Evolutionary conservation across 371 early-diverging fungal genomes (phyloP), one percentile per base, ranked within the genome.

Genomic region (Saksenaea oblongispora): DNA sequence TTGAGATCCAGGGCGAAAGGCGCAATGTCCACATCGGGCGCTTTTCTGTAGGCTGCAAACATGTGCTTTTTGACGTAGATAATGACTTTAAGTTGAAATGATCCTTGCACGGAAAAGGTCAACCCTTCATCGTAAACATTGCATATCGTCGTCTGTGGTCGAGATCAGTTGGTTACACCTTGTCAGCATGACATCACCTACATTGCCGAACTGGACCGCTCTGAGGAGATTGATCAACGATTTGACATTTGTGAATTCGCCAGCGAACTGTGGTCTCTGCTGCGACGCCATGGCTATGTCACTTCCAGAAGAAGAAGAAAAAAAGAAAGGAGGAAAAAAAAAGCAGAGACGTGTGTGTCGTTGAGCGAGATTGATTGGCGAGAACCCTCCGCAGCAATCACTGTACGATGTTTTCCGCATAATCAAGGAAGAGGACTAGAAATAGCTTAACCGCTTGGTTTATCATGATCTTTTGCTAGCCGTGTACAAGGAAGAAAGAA

Each of bases 51-150:
- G 7, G 39, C 27, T 24, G 69, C 63, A 58, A 82, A 82, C 47
- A 74, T 41, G 11, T 72, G 60, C 3, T 67, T 61, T 44, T 69
- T 69, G 3, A 79, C 18, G 62, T 74, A 82, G 15, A 71, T 76
- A 10, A 72, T 62, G 14, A 72, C 76, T 58, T 75, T 75, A 13
- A 75, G 66, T 26, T 64, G 53, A 8, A 66, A 72, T 4, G 62
- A 34, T 17, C 73, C 68, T 61, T 72, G 70, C 2, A 70, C 71
- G 2, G 76, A 68, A 18, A 82, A 62, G 1, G 71, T 71, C 4
- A 82, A 31, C 0, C 79, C 82, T 65, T 77, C 78, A 54, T 71
- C 70, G 41, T 66, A 64, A 54, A 79, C 70, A 51, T 63, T 63
- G 22, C 69, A 69, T 24, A 67, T 71, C 18, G 71, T 69, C 7